phyloP scores from a whole-genome alignment of 1,284 basidiomycete species.

The Cryptococcus sp. region DNA sequence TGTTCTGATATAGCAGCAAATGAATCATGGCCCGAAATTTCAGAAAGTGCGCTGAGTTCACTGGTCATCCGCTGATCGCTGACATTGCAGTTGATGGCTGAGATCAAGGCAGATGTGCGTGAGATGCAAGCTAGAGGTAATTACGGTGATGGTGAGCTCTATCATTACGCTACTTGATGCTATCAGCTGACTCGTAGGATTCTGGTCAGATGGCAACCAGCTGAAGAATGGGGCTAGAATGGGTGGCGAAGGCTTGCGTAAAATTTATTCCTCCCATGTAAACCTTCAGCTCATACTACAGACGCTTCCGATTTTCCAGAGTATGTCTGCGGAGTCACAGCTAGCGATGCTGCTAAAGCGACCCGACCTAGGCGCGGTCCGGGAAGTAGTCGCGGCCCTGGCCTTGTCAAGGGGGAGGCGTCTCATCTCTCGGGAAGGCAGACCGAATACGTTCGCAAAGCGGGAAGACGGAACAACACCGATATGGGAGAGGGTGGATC shows the following conservation, averaged over 20 bases:
- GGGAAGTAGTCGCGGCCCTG: conserved; percentile 17
- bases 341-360: conserved; percentile 38
- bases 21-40: conserved; percentile 47
- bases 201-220: conserved; percentile 44
- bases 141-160: conserved; percentile 42
- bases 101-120: conserved; percentile 41
- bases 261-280: conserved; percentile 1
- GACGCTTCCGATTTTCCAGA: conserved; percentile 39
- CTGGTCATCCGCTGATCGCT: conserved; percentile 1
- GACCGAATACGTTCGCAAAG: conserved; percentile 36
- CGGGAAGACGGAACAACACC: conserved; percentile 28
- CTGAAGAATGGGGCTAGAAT: conserved; percentile 35
- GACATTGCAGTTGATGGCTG: conserved; percentile 32
- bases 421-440: conserved; percentile 39
- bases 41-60: conserved; percentile 28
- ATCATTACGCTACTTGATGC: neutral
- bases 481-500: conserved; percentile 38
- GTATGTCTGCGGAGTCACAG: conserved; percentile 43
- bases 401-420: conserved; percentile 40
- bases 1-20: conserved; percentile 28
- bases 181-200: conserved; percentile 19
- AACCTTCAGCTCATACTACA: conserved; percentile 6
- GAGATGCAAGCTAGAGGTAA: conserved; percentile 39
- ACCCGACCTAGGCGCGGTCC: conserved; percentile 22
- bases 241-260: conserved; percentile 38